A percentile compares a stretch with the other conserved stretches of the same genome.
Evolutionary conservation across 345 rosid genomes (phyloP).

Genomic region (Salix arbutifolia): DNA sequence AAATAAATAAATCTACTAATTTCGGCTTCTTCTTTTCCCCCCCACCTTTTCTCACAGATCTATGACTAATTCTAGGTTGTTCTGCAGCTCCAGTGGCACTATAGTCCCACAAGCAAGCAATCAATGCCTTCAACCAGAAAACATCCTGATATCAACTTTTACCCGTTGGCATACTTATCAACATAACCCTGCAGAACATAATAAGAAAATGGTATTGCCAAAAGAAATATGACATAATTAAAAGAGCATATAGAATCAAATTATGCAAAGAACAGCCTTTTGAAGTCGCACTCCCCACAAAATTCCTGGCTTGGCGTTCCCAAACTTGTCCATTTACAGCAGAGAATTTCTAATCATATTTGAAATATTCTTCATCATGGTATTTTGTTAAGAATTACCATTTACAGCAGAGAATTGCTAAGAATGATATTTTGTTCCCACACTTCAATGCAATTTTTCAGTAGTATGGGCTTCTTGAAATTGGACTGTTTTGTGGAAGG

Average conservation of each 20-base stretch:
- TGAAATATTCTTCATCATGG: neutral
- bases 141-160: constrained; percentile 15
- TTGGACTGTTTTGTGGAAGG: neutral
- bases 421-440: neutral
- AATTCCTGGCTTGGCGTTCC: neutral
- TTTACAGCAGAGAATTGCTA: too few relatives aligned
- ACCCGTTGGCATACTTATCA: constrained; percentile 73
- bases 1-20: constrained; percentile 4
- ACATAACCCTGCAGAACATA: constrained; percentile 69
- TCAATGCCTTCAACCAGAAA: constrained; percentile 4
- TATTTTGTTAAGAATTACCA: too few relatives aligned
- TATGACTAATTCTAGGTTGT: neutral
- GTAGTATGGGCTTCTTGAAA: neutral
- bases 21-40: neutral
- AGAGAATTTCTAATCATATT: neutral
- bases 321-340: neutral
- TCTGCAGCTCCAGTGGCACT: constrained; percentile 2
- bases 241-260: neutral
- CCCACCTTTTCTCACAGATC: neutral
- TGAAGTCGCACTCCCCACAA: neutral
- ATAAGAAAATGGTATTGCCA: neutral
- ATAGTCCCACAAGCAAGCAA: neutral
- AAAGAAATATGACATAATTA: neutral
- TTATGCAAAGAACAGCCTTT: neutral
- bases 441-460: neutral